Percentiles rank a stretch among this genome's conserved stretches.
Evolutionary conservation across 1,284 basidiomycete genomes (phyloP).

Genomic region (Microbotryum scabiosae): DNA sequence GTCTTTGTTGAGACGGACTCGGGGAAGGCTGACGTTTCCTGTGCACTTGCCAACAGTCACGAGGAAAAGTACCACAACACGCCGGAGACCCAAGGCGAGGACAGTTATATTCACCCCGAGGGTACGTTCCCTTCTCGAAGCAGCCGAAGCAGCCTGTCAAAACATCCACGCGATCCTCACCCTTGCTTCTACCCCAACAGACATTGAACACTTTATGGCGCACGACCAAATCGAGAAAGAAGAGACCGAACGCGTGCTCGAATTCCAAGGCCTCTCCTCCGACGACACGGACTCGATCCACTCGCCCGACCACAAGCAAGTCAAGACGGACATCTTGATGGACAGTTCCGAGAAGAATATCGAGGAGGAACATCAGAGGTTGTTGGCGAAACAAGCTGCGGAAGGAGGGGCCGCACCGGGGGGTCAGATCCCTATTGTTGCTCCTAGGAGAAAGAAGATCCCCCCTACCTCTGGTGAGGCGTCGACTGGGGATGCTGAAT

Average conservation of each 20-base stretch:
- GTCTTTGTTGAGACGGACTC: not conserved
- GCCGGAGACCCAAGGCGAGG: conserved; percentile 93
- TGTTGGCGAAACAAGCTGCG: no score
- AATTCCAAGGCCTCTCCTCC: conserved; percentile 41
- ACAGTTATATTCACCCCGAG: conserved; percentile 86
- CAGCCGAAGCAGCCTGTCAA: not conserved
- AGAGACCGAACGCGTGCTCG: conserved; percentile 55
- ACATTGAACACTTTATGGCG: conserved; percentile 67
- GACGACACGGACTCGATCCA: conserved; percentile 5
- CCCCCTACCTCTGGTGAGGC: not conserved
- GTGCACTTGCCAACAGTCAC: conserved; percentile 64
- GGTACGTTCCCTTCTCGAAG: conserved; percentile 46
- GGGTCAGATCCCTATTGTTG: no score
- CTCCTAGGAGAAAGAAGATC: no score
- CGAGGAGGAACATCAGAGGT: conserved; percentile 1
- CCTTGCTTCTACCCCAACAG: conserved; percentile 35
- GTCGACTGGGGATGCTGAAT: not conserved
- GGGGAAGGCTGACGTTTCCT: no score
- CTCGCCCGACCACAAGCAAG: conserved; percentile 9
- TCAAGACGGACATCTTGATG: conserved; percentile 23
- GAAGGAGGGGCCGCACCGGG: not conserved
- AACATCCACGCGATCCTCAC: conserved; percentile 35
- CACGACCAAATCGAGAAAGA: conserved; percentile 79
- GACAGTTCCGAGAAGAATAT: conserved; percentile 14
- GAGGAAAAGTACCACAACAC: conserved; percentile 91